phyloP scores from a whole-genome alignment of 148 eudicot genomes.

The Spergularia marina region DNA sequence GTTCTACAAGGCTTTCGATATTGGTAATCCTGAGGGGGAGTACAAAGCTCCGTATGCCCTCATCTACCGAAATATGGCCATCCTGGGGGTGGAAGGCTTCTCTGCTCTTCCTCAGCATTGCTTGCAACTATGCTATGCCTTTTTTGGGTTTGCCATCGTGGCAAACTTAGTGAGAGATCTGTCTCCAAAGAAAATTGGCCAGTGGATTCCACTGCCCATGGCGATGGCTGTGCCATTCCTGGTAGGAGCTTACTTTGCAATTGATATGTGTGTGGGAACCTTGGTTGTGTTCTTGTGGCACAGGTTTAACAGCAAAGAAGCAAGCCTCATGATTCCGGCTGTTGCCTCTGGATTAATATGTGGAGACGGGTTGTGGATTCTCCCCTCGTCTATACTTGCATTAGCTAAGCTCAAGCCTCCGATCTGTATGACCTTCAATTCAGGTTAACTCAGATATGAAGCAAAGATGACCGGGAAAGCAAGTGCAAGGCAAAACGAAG shows the following conservation, averaged over 20 bases:
- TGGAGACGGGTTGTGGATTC: conserved; percentile 89
- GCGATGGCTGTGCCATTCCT: conserved; percentile 95
- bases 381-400: conserved; percentile 75
- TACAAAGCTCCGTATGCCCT: conserved; percentile 87
- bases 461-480: too few species aligned
- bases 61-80: conserved; percentile 84
- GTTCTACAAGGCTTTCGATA: conserved; percentile 72
- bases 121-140: conserved; percentile 68
- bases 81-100: conserved; percentile 80
- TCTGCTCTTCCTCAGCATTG: conserved; percentile 83
- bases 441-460: conserved; percentile 12
- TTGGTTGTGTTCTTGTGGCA: conserved; percentile 65
- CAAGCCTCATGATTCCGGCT: conserved; percentile 72
- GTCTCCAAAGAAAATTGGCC: conserved; percentile 41
- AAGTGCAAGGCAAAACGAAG: too few species aligned
- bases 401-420: conserved; percentile 65
- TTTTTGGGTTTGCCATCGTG: conserved; percentile 61
- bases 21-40: conserved; percentile 75
- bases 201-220: conserved; percentile 76
- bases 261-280: conserved; percentile 87
- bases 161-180: conserved; percentile 61
- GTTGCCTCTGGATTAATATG: conserved; percentile 89
- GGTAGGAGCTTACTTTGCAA: conserved; percentile 80
- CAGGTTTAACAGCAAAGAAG: conserved; percentile 47
- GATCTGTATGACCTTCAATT: conserved; percentile 68